Evolutionary conservation across 139 green algal genomes (phyloP).

Genomic region (Choricystis sp.): DNA sequence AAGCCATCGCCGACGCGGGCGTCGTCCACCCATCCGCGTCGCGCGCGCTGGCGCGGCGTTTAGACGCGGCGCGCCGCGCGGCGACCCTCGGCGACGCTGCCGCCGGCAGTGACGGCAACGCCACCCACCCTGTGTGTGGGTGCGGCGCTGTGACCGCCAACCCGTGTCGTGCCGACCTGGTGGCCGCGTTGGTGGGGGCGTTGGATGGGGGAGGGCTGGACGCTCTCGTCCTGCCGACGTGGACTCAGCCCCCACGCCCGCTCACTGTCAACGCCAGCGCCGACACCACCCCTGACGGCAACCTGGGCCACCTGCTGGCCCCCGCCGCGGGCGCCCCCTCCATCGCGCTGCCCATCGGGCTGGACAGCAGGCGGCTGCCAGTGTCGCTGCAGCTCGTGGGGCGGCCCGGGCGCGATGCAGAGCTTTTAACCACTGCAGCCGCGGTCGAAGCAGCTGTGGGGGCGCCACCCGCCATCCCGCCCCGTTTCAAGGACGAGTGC

Average conservation of each 20-base stretch:
- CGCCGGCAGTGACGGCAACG: neutral
- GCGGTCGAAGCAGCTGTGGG: too few relatives aligned
- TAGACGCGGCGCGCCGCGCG: neutral
- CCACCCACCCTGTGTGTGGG: constrained; percentile 2
- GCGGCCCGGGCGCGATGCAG: too few relatives aligned
- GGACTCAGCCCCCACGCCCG: constrained; percentile 1
- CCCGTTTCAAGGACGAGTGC: too few relatives aligned
- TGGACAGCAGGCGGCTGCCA: neutral
- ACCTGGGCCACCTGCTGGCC: constrained; percentile 8
- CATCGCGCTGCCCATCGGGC: constrained; percentile 14
- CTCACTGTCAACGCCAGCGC: neutral
- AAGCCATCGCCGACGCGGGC: neutral
- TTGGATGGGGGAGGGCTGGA: constrained; percentile 3
- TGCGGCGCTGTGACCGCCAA: constrained; percentile 4
- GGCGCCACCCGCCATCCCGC: too few relatives aligned
- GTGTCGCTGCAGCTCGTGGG: neutral
- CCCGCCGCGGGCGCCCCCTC: constrained; percentile 9
- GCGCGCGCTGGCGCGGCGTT: neutral
- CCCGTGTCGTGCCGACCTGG: constrained; percentile 7
- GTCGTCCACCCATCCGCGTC: neutral
- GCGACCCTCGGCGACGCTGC: neutral
- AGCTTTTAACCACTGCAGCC: too few relatives aligned
- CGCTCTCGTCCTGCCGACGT: constrained; percentile 8
- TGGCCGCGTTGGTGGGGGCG: constrained; percentile 2
- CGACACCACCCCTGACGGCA: constrained; percentile 1